A percentile compares a stretch with the other conserved stretches of the same genome.
phyloP scores from a whole-genome alignment of 371 early-diverging fungal genomes.

The Mucor indicus region DNA sequence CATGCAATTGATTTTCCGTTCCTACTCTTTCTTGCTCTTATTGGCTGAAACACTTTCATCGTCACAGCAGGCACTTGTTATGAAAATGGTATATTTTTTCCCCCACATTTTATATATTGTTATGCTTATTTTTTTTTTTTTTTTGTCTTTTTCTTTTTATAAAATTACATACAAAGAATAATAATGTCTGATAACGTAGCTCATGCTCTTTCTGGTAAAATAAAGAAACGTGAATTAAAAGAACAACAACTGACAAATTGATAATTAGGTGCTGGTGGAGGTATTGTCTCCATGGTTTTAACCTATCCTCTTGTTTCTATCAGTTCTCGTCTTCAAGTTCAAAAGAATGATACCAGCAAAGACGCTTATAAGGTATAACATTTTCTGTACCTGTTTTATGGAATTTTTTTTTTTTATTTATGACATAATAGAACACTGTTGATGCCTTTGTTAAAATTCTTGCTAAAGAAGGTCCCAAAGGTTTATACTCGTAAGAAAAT shows the following conservation, averaged over 20 bases:
- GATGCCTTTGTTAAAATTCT: constrained; percentile 87
- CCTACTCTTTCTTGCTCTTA: too few species aligned
- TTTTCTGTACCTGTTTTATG: not conserved
- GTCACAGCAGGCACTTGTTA: too few species aligned
- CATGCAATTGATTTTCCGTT: constrained; percentile 13
- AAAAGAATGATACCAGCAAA: constrained; percentile 62
- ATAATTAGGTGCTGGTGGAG: constrained; percentile 87
- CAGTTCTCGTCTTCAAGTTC: constrained; percentile 87
- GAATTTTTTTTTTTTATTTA: too few species aligned
- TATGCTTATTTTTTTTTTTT: constrained; percentile 6
- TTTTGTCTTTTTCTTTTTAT: constrained; percentile 8
- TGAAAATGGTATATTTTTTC: too few species aligned
- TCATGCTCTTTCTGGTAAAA: constrained; percentile 82
- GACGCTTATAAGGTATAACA: constrained; percentile 61
- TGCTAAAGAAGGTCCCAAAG: constrained; percentile 83
- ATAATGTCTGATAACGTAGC: constrained; percentile 91
- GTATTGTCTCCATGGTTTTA: constrained; percentile 89
- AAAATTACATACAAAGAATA: not conserved
- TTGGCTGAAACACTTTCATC: too few species aligned
- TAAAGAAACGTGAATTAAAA: not conserved
- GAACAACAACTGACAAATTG: not conserved
- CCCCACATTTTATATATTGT: not conserved
- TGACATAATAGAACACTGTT: constrained; percentile 61
- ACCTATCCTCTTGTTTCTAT: constrained; percentile 95
- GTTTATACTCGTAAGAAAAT: constrained; percentile 81